These are phyloP conservation scores for Pezicula neosporulosa DNA, from an alignment of 2,329 filamentous ascomycete genomes.

Conservation along the genomic window DNA sequence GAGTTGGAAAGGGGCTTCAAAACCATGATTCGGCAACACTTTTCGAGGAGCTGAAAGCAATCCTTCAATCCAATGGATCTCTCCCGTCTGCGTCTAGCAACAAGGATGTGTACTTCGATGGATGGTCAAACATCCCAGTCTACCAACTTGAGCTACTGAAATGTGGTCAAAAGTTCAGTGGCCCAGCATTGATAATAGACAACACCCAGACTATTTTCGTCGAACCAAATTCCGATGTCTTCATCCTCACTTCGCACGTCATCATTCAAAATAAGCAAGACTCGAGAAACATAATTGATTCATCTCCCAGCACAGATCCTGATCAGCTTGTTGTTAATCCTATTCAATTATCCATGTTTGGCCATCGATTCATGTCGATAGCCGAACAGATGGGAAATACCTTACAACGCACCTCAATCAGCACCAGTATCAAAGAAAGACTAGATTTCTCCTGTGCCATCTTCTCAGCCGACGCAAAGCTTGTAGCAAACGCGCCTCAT, in stretches of 20 bases:
- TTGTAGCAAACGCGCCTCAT: slow-evolving; percentile 75
- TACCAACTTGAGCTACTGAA: slow-evolving; percentile 73
- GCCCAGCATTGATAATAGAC: slow-evolving; percentile 82
- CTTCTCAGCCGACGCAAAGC: slow-evolving; percentile 68
- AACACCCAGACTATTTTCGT: slow-evolving; percentile 88
- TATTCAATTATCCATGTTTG: slow-evolving; percentile 72
- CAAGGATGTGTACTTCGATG: slow-evolving; percentile 36
- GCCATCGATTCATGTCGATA: slow-evolving; percentile 77
- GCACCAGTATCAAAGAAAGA: slow-evolving; percentile 75
- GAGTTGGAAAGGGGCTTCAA: slow-evolving; percentile 62
- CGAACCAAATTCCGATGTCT: slow-evolving; percentile 65
- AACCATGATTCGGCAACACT: neutral
- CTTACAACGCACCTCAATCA: slow-evolving; percentile 73
- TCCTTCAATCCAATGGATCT: neutral
- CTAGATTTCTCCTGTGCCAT: slow-evolving; percentile 78
- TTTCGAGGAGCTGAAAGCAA: neutral
- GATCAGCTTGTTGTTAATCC: slow-evolving; percentile 55
- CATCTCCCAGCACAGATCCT: slow-evolving; percentile 30
- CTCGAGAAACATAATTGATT: too few species aligned
- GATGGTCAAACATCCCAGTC: slow-evolving; percentile 65
- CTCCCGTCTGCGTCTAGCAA: too few species aligned
- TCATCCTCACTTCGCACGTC: slow-evolving; percentile 71
- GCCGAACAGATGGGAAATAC: slow-evolving; percentile 79
- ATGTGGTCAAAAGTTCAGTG: slow-evolving; percentile 68
- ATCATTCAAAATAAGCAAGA: slow-evolving; percentile 58